Conservation (phyloP, 441 rosid species). For the Populus trichocarpa region DNA sequence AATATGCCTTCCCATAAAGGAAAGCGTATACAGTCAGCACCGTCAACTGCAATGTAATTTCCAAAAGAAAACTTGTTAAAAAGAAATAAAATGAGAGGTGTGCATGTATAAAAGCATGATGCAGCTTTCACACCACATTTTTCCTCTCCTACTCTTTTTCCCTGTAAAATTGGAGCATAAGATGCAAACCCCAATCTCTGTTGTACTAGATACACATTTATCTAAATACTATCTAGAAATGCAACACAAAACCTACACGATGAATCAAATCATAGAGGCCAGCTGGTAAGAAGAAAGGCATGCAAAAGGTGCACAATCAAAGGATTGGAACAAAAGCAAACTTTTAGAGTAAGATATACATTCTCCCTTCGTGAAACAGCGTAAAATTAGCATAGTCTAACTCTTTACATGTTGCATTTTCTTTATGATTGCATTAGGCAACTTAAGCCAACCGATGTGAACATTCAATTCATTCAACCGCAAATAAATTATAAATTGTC, state of each 20-base stretch:
- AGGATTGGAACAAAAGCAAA: background rate
- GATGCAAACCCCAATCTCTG: background rate
- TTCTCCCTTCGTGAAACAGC: background rate
- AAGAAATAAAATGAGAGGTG: background rate
- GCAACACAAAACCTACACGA: background rate
- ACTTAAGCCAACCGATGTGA: constrained; percentile 9
- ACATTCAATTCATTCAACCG: background rate
- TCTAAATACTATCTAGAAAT: background rate
- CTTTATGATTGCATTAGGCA: background rate
- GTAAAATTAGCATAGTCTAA: background rate
- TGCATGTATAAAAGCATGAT: background rate
- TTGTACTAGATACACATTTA: background rate
- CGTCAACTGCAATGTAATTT: constrained; percentile 70
- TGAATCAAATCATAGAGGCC: constrained; percentile 7
- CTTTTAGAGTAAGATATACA: too few species aligned
- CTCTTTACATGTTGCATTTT: background rate
- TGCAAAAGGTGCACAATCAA: background rate
- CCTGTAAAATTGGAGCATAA: background rate
- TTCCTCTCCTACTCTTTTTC: background rate
- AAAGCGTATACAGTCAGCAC: constrained; percentile 88
- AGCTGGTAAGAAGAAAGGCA: background rate
- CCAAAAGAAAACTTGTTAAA: constrained; percentile 20
- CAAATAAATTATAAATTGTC: background rate
- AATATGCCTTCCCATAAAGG: constrained; percentile 89
- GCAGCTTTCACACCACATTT: background rate